A percentile compares a stretch with the other conserved stretches of the same genome.
Evolutionary conservation across 2,329 filamentous ascomycete species (phyloP).

Genomic region (Microdochium paspali): DNA sequence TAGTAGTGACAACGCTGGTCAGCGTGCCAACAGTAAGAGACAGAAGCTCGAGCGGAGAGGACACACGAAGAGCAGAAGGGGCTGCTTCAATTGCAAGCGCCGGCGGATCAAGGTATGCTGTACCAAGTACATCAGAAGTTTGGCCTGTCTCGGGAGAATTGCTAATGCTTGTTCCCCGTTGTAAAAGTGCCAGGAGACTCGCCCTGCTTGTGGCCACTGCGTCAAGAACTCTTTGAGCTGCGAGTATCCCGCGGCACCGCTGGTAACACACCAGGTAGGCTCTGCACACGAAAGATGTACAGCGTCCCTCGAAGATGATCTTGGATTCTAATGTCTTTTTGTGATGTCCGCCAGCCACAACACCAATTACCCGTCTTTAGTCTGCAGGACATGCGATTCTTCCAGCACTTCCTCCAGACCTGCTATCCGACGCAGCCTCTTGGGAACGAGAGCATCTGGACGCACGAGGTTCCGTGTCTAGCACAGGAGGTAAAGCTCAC

Average conservation of each 20-base stretch:
- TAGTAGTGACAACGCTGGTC: neutral
- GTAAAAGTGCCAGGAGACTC: slow-evolving; percentile 55
- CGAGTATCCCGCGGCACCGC: slow-evolving; percentile 46
- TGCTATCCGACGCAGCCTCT: slow-evolving; percentile 57
- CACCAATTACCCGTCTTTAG: slow-evolving; percentile 49
- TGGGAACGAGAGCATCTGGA: slow-evolving; percentile 58
- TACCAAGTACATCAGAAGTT: too few species aligned
- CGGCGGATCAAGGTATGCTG: slow-evolving; percentile 49
- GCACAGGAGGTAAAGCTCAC: slow-evolving; percentile 46
- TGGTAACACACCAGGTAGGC: slow-evolving; percentile 39
- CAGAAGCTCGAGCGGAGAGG: slow-evolving; percentile 45
- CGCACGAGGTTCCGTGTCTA: slow-evolving; percentile 55
- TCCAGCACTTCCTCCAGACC: slow-evolving; percentile 54
- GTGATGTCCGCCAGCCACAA: too few species aligned
- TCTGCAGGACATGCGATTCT: slow-evolving; percentile 57
- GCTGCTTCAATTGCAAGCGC: slow-evolving; percentile 60
- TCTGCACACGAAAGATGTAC: too few species aligned
- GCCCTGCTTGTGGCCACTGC: slow-evolving; percentile 54
- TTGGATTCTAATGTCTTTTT: too few species aligned
- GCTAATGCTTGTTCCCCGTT: neutral
- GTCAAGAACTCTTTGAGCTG: slow-evolving; percentile 52
- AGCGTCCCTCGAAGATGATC: too few species aligned
- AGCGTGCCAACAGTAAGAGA: slow-evolving; percentile 12
- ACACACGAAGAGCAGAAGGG: slow-evolving; percentile 56
- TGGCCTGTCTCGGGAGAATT: too few species aligned